A percentile compares a stretch with the other conserved stretches of the same genome.
phyloP scores from a whole-genome alignment of 768 basidiomycete genomes.

The Myochromella boudieri region DNA sequence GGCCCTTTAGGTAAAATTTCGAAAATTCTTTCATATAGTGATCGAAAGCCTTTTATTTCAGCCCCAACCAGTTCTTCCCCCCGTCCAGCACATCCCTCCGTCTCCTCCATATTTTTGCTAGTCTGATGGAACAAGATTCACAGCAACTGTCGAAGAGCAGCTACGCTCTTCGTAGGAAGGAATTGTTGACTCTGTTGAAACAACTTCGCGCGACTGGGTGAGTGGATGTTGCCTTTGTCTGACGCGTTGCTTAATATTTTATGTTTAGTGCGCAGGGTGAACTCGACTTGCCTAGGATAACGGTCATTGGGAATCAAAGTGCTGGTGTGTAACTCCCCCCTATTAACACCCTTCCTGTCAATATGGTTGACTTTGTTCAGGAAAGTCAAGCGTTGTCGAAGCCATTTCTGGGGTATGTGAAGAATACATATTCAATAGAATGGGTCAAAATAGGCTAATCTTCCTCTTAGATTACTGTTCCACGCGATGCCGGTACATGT shows the following conservation, averaged over 20 bases:
- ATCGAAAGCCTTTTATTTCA: too few relatives aligned
- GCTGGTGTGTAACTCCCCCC: constrained; percentile 30
- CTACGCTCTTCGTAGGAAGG: constrained; percentile 29
- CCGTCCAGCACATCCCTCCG: too few relatives aligned
- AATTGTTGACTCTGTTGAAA: constrained; percentile 29
- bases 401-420: constrained; percentile 44
- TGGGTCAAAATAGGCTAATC: not conserved
- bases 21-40: too few relatives aligned
- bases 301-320: constrained; percentile 53
- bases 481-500: constrained; percentile 48
- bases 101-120: too few relatives aligned
- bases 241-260: not conserved
- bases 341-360: not conserved
- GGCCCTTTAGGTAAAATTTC: too few relatives aligned
- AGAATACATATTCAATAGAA: not conserved
- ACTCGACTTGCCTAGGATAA: constrained; percentile 48
- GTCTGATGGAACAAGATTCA: not conserved
- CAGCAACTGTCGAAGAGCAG: constrained; percentile 26
- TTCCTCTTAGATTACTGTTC: constrained; percentile 41
- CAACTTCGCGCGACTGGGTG: constrained; percentile 34
- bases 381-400: constrained; percentile 48
- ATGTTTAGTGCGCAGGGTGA: constrained; percentile 38
- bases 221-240: not conserved
- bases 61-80: too few relatives aligned
- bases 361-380: constrained; percentile 6